These are phyloP conservation scores for Asterophora lycoperdoides DNA, from an alignment of 768 basidiomycete species.

Conservation along the genomic window DNA sequence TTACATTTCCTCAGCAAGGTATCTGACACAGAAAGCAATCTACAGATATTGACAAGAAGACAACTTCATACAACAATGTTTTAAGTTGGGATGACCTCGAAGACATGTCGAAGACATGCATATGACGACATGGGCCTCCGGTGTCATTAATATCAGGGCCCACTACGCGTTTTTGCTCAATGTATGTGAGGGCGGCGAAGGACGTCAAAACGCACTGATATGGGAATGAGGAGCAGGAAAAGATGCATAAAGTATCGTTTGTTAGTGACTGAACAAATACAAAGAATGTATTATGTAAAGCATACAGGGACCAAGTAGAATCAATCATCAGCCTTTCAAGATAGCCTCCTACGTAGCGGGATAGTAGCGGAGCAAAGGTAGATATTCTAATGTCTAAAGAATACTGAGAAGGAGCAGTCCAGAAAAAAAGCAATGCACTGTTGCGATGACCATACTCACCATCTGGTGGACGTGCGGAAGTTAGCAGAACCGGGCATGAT, in stretches of 20 bases:
- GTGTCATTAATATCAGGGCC: conserved; percentile 45
- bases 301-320: conserved; percentile 58
- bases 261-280: too few species aligned
- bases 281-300: not conserved
- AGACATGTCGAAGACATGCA: conserved; percentile 60
- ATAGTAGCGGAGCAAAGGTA: not conserved
- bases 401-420: conserved; percentile 12
- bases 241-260: conserved; percentile 51
- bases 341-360: not conserved
- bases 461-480: not conserved
- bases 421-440: conserved; percentile 11
- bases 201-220: too few species aligned
- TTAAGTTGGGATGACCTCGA: conserved; percentile 47
- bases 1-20: too few species aligned
- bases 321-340: conserved; percentile 46
- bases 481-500: too few species aligned
- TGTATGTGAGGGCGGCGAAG: not conserved
- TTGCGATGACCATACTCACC: conserved; percentile 5
- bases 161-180: conserved; percentile 40
- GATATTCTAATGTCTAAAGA: conserved; percentile 8
- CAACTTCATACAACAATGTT: too few species aligned
- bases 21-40: not conserved
- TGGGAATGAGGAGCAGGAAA: conserved; percentile 60
- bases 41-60: conserved; percentile 57
- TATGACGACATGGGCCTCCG: conserved; percentile 36